Percentiles rank a stretch among this genome's conserved stretches.
Evolutionary conservation across 306 rosid species (phyloP).

Genomic region (Vicia faba): DNA sequence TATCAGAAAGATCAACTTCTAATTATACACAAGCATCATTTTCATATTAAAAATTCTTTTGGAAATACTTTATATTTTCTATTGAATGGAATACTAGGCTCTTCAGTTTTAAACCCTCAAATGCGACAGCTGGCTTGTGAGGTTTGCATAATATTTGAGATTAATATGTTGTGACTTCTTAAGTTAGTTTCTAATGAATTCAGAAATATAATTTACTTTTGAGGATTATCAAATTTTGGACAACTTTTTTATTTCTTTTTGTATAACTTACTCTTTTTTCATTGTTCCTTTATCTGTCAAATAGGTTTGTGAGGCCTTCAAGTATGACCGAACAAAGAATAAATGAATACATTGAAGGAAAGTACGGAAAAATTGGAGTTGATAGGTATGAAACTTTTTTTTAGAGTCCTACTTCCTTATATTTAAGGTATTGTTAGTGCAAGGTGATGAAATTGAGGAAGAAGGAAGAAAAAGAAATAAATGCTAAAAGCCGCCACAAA

Average conservation of each 20-base stretch:
- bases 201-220: conserved; percentile 4
- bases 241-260: not conserved
- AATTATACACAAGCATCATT: conserved; percentile 8
- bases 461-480: too few species aligned
- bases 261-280: not conserved
- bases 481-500: too few species aligned
- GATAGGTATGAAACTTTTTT: conserved; percentile 60
- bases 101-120: too few species aligned
- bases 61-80: not conserved
- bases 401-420: conserved; percentile 14
- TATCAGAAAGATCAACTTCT: conserved; percentile 17
- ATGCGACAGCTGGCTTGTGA: conserved; percentile 18
- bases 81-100: conserved; percentile 10
- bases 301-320: conserved; percentile 90
- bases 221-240: not conserved
- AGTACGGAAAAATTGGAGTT: conserved; percentile 91
- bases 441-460: too few species aligned
- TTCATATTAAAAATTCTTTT: conserved; percentile 1
- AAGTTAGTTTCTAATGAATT: conserved; percentile 19
- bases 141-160: conserved; percentile 24
- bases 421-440: too few species aligned
- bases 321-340: conserved; percentile 67
- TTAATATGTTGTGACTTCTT: conserved; percentile 23
- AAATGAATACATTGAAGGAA: conserved; percentile 84
- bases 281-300: conserved; percentile 47